Percentiles rank a stretch among this genome's conserved stretches.
phyloP scores from a whole-genome alignment of 2,329 filamentous ascomycete genomes.

The Fusarium sp. region DNA sequence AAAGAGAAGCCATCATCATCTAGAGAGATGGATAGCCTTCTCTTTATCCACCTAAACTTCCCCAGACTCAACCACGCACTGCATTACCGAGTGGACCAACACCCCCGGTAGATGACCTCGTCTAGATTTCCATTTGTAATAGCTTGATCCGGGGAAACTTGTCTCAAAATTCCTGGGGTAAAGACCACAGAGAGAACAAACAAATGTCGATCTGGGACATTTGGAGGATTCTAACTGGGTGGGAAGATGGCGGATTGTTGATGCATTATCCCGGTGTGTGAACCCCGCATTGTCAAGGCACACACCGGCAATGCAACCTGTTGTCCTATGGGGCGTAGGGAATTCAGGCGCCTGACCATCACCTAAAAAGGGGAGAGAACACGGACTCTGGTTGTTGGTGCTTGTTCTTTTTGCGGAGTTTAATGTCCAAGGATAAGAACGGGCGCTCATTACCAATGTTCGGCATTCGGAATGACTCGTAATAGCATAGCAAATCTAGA shows the following conservation, averaged over 20 bases:
- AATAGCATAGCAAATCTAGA: not conserved
- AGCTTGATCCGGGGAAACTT: not conserved
- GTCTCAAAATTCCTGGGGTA: not conserved
- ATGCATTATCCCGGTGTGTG: not conserved
- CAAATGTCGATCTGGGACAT: conserved; percentile 1
- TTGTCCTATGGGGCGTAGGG: not conserved
- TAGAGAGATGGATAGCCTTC: too few relatives aligned
- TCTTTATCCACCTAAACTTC: not conserved
- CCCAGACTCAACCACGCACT: not conserved
- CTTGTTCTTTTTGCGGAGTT: not conserved
- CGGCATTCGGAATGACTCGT: not conserved
- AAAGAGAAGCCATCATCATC: not conserved
- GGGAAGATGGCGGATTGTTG: not conserved
- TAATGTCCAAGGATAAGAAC: not conserved
- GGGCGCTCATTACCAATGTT: not conserved
- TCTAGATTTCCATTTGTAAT: conserved; percentile 3
- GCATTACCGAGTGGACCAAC: not conserved
- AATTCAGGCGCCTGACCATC: not conserved
- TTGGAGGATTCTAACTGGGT: not conserved
- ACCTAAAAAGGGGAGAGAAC: not conserved
- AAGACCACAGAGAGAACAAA: not conserved
- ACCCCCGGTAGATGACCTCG: not conserved
- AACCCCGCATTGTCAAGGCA: not conserved
- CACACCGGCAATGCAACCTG: not conserved
- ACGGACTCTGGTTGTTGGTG: not conserved